A percentile compares a stretch with the other conserved stretches of the same genome.
Evolutionary conservation across 129 eudicot genomes (phyloP).

Genomic region (Ambrosia artemisiifolia): DNA sequence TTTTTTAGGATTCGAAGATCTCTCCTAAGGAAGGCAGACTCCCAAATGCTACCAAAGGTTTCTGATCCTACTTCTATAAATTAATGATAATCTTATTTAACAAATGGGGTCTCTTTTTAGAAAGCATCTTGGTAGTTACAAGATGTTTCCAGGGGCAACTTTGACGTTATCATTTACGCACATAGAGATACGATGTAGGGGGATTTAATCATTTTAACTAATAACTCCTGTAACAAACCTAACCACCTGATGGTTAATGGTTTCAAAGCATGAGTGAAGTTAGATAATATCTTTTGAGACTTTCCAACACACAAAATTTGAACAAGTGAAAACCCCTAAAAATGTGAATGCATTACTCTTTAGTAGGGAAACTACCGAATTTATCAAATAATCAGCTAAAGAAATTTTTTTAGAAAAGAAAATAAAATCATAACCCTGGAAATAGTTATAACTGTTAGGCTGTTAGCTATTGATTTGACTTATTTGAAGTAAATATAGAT

Average conservation of each 20-base stretch:
- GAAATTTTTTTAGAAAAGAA: background rate
- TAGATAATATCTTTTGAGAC: background rate
- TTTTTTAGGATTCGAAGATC: slow-evolving; percentile 63
- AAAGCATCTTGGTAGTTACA: slow-evolving; percentile 15
- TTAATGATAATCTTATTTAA: slow-evolving; percentile 2
- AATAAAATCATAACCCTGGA: background rate
- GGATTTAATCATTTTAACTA: background rate
- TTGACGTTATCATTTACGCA: background rate
- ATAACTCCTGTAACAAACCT: slow-evolving; percentile 9
- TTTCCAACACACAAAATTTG: background rate
- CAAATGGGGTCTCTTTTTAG: background rate
- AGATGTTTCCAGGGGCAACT: slow-evolving; percentile 14
- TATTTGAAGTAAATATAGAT: background rate
- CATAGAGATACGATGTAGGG: background rate
- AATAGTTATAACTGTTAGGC: background rate
- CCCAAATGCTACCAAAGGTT: slow-evolving; percentile 87
- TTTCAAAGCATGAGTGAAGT: slow-evolving; percentile 1
- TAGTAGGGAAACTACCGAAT: background rate
- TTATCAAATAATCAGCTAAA: background rate
- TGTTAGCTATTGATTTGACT: background rate
- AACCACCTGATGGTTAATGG: background rate
- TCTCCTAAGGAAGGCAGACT: slow-evolving; percentile 96
- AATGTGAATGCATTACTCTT: background rate
- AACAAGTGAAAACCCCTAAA: slow-evolving; percentile 1
- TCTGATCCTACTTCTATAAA: slow-evolving; percentile 16